Conservation (phyloP, 768 basidiomycete genomes). For the Suillus subalutaceus region DNA sequence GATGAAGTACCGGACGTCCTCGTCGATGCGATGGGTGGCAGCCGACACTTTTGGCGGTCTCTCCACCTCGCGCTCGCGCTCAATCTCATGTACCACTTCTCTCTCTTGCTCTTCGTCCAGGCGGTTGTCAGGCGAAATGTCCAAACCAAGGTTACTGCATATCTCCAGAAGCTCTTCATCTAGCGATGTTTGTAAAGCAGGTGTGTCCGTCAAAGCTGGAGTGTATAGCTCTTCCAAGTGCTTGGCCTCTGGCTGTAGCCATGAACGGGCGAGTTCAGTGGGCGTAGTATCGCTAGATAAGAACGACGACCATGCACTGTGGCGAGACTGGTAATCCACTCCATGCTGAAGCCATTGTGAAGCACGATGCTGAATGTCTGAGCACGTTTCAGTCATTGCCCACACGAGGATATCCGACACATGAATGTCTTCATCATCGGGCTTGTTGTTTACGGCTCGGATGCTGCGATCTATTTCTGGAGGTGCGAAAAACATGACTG, state of each 20-base stretch:
- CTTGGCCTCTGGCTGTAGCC: conserved; percentile 30
- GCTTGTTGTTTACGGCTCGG: conserved; percentile 28
- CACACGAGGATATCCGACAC: conserved; percentile 45
- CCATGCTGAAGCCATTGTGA: conserved; percentile 50
- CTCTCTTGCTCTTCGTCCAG: conserved; percentile 46
- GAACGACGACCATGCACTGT: conserved; percentile 20
- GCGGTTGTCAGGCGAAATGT: not conserved
- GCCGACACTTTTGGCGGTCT: conserved; percentile 15
- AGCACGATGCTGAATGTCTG: conserved; percentile 38
- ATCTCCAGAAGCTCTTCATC: not conserved
- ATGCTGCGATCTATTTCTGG: conserved; percentile 43
- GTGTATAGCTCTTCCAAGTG: not conserved
- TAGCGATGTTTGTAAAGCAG: not conserved
- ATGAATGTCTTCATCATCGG: not conserved
- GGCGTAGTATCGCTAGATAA: conserved; percentile 14
- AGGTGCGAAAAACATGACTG: conserved; percentile 51
- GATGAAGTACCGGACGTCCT: conserved; percentile 21
- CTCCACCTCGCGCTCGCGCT: conserved; percentile 29
- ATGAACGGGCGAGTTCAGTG: conserved; percentile 22
- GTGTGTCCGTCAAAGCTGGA: not conserved
- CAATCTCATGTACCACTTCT: conserved; percentile 43
- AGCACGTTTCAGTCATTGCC: conserved; percentile 47
- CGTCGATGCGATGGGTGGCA: conserved; percentile 17
- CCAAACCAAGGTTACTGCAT: not conserved
- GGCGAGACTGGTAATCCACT: conserved; percentile 33